Conservation (phyloP, 768 basidiomycete species). For the Leucogyrophana mollusca region DNA sequence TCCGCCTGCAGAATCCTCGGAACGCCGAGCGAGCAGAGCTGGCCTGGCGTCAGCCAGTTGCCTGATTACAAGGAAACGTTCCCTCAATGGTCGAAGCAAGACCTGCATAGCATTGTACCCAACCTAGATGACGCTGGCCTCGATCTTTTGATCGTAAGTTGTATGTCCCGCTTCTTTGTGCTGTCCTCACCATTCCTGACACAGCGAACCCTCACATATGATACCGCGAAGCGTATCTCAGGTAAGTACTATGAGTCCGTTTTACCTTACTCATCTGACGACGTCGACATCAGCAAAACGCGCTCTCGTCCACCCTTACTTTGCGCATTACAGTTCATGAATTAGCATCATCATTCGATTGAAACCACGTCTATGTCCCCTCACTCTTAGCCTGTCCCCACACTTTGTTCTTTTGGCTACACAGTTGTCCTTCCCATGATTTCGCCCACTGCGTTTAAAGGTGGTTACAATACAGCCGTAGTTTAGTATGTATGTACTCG, state of each 20-base stretch:
- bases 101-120: conserved; percentile 64
- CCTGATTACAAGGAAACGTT: conserved; percentile 97
- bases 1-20: conserved; percentile 81
- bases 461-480: conserved; percentile 20
- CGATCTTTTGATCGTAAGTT: conserved; percentile 70
- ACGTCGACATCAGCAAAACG: conserved; percentile 50
- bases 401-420: conserved; percentile 5
- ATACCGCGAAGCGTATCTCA: conserved; percentile 89
- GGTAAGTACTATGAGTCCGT: conserved; percentile 46
- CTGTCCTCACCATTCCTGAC: background rate
- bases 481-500: conserved; percentile 21
- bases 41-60: conserved; percentile 86
- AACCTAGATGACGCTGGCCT: conserved; percentile 76
- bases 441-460: conserved; percentile 1
- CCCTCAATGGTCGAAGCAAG: conserved; percentile 88
- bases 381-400: background rate
- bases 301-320: conserved; percentile 49
- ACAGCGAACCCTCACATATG: conserved; percentile 75
- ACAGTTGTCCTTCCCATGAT: conserved; percentile 1
- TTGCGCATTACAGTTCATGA: conserved; percentile 45
- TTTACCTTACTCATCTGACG: background rate
- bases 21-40: conserved; percentile 86
- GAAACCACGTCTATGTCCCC: conserved; percentile 1
- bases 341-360: conserved; percentile 1
- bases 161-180: background rate